Evolutionary conservation across 345 rosid species (phyloP).

Genomic region (Raphanus sativus): DNA sequence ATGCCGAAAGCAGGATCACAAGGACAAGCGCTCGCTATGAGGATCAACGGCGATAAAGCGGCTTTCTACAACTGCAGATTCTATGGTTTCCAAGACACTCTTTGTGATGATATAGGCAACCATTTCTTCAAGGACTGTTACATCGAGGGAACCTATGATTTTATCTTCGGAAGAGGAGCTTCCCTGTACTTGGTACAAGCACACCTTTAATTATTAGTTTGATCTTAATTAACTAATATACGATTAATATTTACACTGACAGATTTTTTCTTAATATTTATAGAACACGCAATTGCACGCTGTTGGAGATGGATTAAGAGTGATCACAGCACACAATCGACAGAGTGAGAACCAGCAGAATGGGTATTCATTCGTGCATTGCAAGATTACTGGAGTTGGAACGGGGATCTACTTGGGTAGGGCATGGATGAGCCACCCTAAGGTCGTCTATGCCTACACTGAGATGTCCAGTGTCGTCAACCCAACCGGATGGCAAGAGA

Average conservation of each 20-base stretch:
- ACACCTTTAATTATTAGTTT: not conserved
- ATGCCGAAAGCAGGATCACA: slow-evolving; percentile 41
- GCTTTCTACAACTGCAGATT: slow-evolving; percentile 48
- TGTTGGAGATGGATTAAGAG: slow-evolving; percentile 43
- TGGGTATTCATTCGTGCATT: slow-evolving; percentile 48
- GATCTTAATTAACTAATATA: not conserved
- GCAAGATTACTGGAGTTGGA: slow-evolving; percentile 47
- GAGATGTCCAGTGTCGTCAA: slow-evolving; percentile 39
- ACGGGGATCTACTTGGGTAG: slow-evolving; percentile 51
- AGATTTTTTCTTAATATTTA: not conserved
- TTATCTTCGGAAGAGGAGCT: slow-evolving; percentile 54
- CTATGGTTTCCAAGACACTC: slow-evolving; percentile 54
- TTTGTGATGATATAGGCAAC: slow-evolving; percentile 50
- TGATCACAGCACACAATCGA: slow-evolving; percentile 52
- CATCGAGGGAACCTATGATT: slow-evolving; percentile 51
- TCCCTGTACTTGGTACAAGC: slow-evolving; percentile 47
- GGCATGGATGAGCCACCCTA: slow-evolving; percentile 56
- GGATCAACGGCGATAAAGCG: slow-evolving; percentile 49
- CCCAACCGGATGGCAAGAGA: slow-evolving; percentile 55
- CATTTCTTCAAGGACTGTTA: slow-evolving; percentile 50
- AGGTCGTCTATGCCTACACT: slow-evolving; percentile 54
- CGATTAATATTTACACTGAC: not conserved
- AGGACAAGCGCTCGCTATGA: slow-evolving; percentile 54
- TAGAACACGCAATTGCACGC: slow-evolving; percentile 45
- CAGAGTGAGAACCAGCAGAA: slow-evolving; percentile 19